Evolutionary conservation across 2,329 filamentous ascomycete species (phyloP), one percentile per base, ranked within the genome.

Genomic region (Dryadomyces quercivorus): DNA sequence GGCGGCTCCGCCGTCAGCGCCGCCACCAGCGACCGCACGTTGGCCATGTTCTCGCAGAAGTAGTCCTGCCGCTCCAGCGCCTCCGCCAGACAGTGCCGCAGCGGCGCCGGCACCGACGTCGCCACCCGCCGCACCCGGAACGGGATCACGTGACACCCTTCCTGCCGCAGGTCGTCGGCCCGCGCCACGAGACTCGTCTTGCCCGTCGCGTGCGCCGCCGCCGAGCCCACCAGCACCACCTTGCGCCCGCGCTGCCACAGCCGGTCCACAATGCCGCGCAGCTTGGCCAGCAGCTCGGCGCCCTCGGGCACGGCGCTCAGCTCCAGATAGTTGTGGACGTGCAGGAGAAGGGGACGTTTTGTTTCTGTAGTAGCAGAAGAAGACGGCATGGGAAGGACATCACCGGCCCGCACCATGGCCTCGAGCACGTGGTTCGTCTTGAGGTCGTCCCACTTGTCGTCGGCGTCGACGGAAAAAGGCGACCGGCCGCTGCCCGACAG

Each of bases 301-400:
- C 89, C 88, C 56, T 88, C 82, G 6, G 77, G 67, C 1, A 86
- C 84, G 63, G 79, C 78, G 61, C 77, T 81, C 9, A 98, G 74
- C 59, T 94, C 88, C 53, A 86, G 82, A 63, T 89, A 86, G 65
- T 97, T 88, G 64, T 86, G 81, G 13, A 95, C 71, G 61, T 88
- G 88, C 43, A 94, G 74, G 56, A 97, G 83, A 8, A 90, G 75
- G 22, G 75, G 61, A 62, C 7, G 42, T 13, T 34, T 26, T n/a
- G 43, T 2, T 18, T 31, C 5, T 15, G 52, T 13, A 18, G 52
- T 6, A 7, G 51, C 12, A 10, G 34, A 15, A 3, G 48, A 2
- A 57, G 6, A 66, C 60, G 20, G 66, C 55, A 31, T 31, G 26
- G 26, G 26, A 4, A 31, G 8, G 4, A 31, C 26, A 31, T 31